These are phyloP conservation scores for Chenopodium quinoa DNA, from an alignment of 148 eudicot genomes.

Conservation along the genomic window DNA sequence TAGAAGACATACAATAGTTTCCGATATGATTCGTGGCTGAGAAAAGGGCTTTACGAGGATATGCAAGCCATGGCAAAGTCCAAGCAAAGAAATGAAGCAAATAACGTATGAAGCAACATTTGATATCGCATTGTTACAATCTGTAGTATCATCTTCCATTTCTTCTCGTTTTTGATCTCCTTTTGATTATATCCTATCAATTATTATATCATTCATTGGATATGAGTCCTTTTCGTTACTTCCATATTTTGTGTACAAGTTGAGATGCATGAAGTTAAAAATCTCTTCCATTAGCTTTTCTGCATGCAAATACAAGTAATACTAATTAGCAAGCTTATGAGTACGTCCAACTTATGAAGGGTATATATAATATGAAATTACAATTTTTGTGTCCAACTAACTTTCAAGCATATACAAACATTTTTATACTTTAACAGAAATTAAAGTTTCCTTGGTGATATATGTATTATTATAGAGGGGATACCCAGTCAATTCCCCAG, in stretches of 20 bases:
- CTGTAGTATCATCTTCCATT: neutral
- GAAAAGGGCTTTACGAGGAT: constrained; percentile 50
- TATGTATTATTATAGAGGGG: no score
- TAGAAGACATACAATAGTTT: constrained; percentile 51
- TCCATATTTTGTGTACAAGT: neutral
- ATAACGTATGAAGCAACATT: constrained; percentile 34
- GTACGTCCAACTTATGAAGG: neutral
- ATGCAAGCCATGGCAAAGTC: constrained; percentile 52
- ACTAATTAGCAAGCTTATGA: neutral
- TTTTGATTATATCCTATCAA: neutral
- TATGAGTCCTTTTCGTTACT: neutral
- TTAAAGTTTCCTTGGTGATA: no score
- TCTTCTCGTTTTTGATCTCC: neutral
- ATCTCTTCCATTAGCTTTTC: neutral
- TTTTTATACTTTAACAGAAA: no score
- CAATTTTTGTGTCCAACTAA: no score
- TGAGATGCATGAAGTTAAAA: neutral
- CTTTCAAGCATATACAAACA: neutral
- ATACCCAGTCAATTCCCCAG: no score
- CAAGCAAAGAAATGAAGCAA: constrained; percentile 41
- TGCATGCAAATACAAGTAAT: neutral
- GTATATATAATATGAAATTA: no score
- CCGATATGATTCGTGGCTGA: constrained; percentile 80
- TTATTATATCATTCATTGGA: neutral
- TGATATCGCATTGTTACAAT: constrained; percentile 23